Conservation (phyloP, 2,329 filamentous ascomycete species). For the Sporothrix dimorphospora region DNA sequence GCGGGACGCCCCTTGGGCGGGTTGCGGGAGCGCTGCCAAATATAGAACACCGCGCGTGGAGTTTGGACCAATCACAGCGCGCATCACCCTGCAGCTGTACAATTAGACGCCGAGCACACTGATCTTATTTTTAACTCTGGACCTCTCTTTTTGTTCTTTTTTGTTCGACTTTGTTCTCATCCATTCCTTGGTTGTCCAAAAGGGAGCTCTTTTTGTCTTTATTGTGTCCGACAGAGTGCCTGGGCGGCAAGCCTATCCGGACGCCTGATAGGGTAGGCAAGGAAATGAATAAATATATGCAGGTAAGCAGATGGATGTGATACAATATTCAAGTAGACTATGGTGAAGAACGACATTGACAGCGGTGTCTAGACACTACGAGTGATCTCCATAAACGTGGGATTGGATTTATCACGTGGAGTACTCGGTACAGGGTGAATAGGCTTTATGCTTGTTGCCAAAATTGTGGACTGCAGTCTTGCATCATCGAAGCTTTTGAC, state of each 20-base stretch:
- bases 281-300: slow-evolving; percentile 2
- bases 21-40: slow-evolving; percentile 26
- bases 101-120: slow-evolving; percentile 28
- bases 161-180: neutral
- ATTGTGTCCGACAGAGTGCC: neutral
- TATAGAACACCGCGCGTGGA: slow-evolving; percentile 22
- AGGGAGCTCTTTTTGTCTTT: neutral
- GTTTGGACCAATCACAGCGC: slow-evolving; percentile 30
- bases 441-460: neutral
- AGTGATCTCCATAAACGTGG: neutral
- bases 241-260: neutral
- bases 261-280: neutral
- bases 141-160: neutral
- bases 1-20: slow-evolving; percentile 16
- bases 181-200: neutral
- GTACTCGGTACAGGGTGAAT: neutral
- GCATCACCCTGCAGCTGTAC: slow-evolving; percentile 30
- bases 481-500: neutral
- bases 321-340: neutral
- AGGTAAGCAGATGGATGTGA: neutral
- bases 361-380: neutral
- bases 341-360: neutral
- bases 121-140: neutral
- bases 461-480: neutral
- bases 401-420: neutral